Percentiles rank a stretch among this genome's conserved stretches.
These are phyloP conservation scores for Colletotrichum ledebouriae DNA, from an alignment of 2,329 filamentous ascomycete genomes.

Conservation along the genomic window DNA sequence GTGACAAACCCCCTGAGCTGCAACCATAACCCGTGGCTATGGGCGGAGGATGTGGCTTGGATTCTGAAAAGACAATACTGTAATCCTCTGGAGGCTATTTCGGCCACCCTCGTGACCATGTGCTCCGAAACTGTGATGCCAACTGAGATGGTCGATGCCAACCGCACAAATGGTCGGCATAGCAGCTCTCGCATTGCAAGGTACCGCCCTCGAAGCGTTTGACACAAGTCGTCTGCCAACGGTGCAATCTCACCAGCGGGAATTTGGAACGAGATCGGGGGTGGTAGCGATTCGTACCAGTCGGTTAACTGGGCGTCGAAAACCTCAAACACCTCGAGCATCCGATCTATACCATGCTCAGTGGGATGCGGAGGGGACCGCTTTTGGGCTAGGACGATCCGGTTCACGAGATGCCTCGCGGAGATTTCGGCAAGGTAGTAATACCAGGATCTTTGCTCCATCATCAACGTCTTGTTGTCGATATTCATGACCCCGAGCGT, in stretches of 20 bases:
- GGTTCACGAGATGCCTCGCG: conserved; percentile 33
- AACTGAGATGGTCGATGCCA: conserved; percentile 36
- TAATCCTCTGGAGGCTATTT: conserved; percentile 32
- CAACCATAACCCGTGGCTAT: conserved; percentile 31
- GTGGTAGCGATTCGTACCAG: conserved; percentile 37
- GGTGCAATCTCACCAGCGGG: conserved; percentile 24
- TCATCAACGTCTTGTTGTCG: conserved; percentile 32
- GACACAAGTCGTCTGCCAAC: conserved; percentile 35
- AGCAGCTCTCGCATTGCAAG: conserved; percentile 29
- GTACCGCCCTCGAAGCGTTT: conserved; percentile 35
- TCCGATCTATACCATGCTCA: conserved; percentile 35
- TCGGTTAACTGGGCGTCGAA: conserved; percentile 38
- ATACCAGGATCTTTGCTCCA: conserved; percentile 41
- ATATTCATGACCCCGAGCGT: conserved; percentile 18
- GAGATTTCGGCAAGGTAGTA: conserved; percentile 42
- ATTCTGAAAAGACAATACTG: conserved; percentile 37
- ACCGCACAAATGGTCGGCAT: conserved; percentile 35
- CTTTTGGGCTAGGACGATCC: conserved; percentile 26
- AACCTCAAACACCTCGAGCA: conserved; percentile 38
- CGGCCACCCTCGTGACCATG: conserved; percentile 9
- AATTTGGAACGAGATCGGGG: conserved; percentile 33
- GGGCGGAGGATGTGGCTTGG: conserved; percentile 26
- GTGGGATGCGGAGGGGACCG: conserved; percentile 24
- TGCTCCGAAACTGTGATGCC: conserved; percentile 23
- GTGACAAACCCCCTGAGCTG: conserved; percentile 38